Evolutionary conservation across 176 grass and related monocot genomes (phyloP).

Genomic region (Avena eriantha): DNA sequence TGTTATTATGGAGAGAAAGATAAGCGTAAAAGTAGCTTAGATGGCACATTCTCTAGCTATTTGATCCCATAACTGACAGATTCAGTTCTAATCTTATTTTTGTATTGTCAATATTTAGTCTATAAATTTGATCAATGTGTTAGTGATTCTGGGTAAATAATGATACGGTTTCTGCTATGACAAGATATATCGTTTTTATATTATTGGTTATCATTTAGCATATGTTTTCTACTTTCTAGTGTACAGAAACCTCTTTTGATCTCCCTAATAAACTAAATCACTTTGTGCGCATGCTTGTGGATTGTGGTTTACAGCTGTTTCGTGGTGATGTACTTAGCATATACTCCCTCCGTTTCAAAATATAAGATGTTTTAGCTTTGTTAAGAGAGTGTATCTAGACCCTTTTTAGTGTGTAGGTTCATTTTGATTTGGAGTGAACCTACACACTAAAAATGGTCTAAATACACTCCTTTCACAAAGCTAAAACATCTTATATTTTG

Average conservation of each 20-base stretch:
- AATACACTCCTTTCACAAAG: too few species aligned
- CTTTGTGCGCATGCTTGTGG: constrained; percentile 10
- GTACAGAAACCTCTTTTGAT: constrained; percentile 16
- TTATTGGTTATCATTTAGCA: constrained; percentile 7
- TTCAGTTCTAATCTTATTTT: not conserved
- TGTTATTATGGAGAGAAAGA: not conserved
- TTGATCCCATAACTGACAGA: constrained; percentile 13
- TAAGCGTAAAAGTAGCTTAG: constrained; percentile 10
- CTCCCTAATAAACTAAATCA: constrained; percentile 17
- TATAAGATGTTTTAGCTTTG: too few species aligned
- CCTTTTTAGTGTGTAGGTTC: too few species aligned
- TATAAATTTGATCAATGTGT: constrained; percentile 10
- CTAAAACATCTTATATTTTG: too few species aligned
- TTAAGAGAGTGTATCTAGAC: too few species aligned
- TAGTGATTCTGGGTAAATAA: constrained; percentile 4
- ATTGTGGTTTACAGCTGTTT: constrained; percentile 25
- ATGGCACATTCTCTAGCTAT: not conserved
- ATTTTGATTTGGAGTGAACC: too few species aligned
- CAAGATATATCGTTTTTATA: constrained; percentile 4
- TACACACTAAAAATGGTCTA: too few species aligned
- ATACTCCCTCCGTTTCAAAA: not conserved
- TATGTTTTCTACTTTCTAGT: constrained; percentile 12
- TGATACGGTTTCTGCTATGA: not conserved
- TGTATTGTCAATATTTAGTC: not conserved
- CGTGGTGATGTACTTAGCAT: constrained; percentile 27